Evolutionary conservation across 1,284 basidiomycete species (phyloP).

Genomic region (Neolentinus lepideus): DNA sequence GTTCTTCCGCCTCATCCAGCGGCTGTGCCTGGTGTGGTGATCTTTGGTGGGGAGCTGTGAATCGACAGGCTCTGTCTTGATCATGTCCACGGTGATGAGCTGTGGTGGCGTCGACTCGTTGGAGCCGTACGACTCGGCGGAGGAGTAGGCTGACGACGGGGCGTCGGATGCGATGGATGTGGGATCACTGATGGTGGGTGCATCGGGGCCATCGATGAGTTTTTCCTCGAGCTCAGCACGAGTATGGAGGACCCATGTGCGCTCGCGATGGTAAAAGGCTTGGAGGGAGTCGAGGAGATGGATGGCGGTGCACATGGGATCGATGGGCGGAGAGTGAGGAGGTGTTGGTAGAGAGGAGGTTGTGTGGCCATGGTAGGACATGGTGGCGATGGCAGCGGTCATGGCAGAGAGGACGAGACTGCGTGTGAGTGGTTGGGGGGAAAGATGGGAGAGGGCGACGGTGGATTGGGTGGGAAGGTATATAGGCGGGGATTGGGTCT

Average conservation of each 20-base stretch:
- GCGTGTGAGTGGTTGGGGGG: slow-evolving; percentile 14
- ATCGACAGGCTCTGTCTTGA: slow-evolving; percentile 20
- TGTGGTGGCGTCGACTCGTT: slow-evolving; percentile 9
- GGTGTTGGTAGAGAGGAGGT: slow-evolving; percentile 32
- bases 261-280: slow-evolving; percentile 59
- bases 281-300: slow-evolving; percentile 55
- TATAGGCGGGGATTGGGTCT: slow-evolving; percentile 1
- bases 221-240: slow-evolving; percentile 24
- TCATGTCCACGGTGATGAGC: slow-evolving; percentile 9
- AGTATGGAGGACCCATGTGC: slow-evolving; percentile 55
- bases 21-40: slow-evolving; percentile 18
- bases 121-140: slow-evolving; percentile 11
- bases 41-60: slow-evolving; percentile 10
- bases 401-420: slow-evolving; percentile 7
- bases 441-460: slow-evolving; percentile 7
- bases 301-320: slow-evolving; percentile 33
- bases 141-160: slow-evolving; percentile 16
- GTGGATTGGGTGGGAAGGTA: neutral
- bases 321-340: slow-evolving; percentile 33
- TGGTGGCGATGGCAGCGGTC: slow-evolving; percentile 15
- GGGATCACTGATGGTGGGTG: slow-evolving; percentile 18
- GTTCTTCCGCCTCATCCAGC: slow-evolving; percentile 42
- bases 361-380: slow-evolving; percentile 8
- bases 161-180: slow-evolving; percentile 16
- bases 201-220: slow-evolving; percentile 23